These are phyloP conservation scores for Ceriops zippeliana DNA, from an alignment of 345 rosid species.

Conservation along the genomic window DNA sequence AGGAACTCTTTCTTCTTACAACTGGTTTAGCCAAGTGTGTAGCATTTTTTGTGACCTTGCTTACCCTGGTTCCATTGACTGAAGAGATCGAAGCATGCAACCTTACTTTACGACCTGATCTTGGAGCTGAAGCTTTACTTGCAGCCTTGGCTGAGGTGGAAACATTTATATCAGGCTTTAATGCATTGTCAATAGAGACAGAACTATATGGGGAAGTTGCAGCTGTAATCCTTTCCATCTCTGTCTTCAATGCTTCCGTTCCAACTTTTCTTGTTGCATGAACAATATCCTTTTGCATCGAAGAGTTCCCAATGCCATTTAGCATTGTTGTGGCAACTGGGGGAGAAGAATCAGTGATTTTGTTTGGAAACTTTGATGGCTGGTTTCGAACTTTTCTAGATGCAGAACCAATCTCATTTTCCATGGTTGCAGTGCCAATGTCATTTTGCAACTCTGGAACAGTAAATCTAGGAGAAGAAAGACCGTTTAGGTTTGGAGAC, in stretches of 20 bases:
- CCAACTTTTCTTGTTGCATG: constrained; percentile 31
- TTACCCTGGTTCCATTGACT: constrained; percentile 34
- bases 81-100: constrained; percentile 30
- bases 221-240: constrained; percentile 27
- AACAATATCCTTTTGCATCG: constrained; percentile 25
- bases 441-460: constrained; percentile 11
- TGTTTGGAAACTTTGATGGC: constrained; percentile 20
- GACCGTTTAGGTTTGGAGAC: background rate
- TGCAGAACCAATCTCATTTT: constrained; percentile 26
- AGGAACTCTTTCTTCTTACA: constrained; percentile 45
- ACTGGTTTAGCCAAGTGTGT: constrained; percentile 55
- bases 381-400: constrained; percentile 34
- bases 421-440: constrained; percentile 13
- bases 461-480: too few relatives aligned
- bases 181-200: constrained; percentile 23
- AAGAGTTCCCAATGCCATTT: constrained; percentile 16
- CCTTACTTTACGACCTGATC: constrained; percentile 42
- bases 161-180: constrained; percentile 27
- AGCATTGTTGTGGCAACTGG: constrained; percentile 18
- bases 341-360: constrained; percentile 19
- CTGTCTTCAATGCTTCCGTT: constrained; percentile 32
- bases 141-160: constrained; percentile 31
- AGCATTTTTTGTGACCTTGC: constrained; percentile 43
- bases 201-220: constrained; percentile 32
- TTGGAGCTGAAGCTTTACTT: constrained; percentile 34